These are phyloP conservation scores for Lotus japonicus DNA, from an alignment of 306 rosid species.

Conservation along the genomic window DNA sequence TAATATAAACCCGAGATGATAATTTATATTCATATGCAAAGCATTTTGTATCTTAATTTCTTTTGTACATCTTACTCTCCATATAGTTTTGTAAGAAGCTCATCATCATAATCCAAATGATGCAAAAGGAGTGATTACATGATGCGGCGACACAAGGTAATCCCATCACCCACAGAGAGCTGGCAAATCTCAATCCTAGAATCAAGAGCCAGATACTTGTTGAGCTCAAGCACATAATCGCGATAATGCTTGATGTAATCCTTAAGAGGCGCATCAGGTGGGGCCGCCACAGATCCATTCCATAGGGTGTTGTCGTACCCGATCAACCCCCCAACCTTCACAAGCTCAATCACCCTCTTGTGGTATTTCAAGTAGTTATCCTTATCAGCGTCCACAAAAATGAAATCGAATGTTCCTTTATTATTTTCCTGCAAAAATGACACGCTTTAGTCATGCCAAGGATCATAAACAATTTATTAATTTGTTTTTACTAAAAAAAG, in stretches of 20 bases:
- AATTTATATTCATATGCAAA: no score
- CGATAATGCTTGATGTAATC: constrained; percentile 42
- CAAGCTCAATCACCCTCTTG: constrained; percentile 64
- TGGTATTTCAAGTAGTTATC: constrained; percentile 85
- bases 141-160: constrained; percentile 78
- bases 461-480: no score
- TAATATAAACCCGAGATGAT: no score
- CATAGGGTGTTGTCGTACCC: constrained; percentile 90
- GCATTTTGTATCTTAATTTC: no score
- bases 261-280: constrained; percentile 60
- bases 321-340: constrained; percentile 73
- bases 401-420: constrained; percentile 53
- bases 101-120: no score
- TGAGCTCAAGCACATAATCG: constrained; percentile 55
- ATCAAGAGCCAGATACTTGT: constrained; percentile 66
- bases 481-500: no score
- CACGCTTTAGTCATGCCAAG: no score
- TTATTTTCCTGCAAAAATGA: constrained; percentile 45
- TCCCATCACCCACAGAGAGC: constrained; percentile 73
- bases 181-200: constrained; percentile 79
- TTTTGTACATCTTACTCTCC: no score
- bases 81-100: no score
- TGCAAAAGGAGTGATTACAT: no score
- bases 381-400: constrained; percentile 86
- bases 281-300: constrained; percentile 71